A percentile compares a stretch with the other conserved stretches of the same genome.
phyloP scores from a whole-genome alignment of 331 rosid species.

The Phaseolus coccineus region DNA sequence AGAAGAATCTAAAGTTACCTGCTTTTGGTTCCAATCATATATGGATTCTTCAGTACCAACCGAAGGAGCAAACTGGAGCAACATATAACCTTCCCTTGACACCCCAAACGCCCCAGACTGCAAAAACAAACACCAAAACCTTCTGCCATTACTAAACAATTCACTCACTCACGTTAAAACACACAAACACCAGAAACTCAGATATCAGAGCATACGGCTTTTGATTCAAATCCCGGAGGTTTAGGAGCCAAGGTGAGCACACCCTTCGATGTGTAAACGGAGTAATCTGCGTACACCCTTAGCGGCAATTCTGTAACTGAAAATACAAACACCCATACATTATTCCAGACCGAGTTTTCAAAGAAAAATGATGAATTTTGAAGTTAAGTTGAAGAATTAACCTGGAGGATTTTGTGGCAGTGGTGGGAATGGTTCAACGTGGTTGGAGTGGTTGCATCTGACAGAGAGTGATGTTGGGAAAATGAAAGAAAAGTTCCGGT shows the following conservation, averaged over 20 bases:
- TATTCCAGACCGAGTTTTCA: neutral
- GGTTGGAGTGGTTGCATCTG: conserved; percentile 56
- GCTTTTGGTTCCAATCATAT: conserved; percentile 84
- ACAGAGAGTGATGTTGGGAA: conserved; percentile 42
- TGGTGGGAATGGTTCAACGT: conserved; percentile 35
- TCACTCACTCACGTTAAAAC: neutral
- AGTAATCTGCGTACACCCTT: conserved; percentile 65
- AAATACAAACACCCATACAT: conserved; percentile 33
- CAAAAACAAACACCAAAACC: conserved; percentile 28
- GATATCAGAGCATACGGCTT: conserved; percentile 58
- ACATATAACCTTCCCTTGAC: conserved; percentile 69
- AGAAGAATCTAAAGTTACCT: conserved; percentile 53
- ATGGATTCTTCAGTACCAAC: conserved; percentile 57
- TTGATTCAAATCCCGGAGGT: conserved; percentile 68
- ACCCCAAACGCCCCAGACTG: conserved; percentile 82
- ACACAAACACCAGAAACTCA: conserved; percentile 5
- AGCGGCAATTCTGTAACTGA: conserved; percentile 55
- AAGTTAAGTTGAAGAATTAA: neutral
- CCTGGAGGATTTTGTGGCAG: conserved; percentile 44
- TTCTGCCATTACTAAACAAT: conserved; percentile 35
- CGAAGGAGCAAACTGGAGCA: conserved; percentile 86
- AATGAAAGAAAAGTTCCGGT: neutral
- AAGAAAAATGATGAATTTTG: neutral
- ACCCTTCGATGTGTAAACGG: conserved; percentile 78
- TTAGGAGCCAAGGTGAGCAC: conserved; percentile 74